These are phyloP conservation scores for Fusarium scirpi DNA, from an alignment of 2,329 filamentous ascomycete genomes.

Conservation along the genomic window DNA sequence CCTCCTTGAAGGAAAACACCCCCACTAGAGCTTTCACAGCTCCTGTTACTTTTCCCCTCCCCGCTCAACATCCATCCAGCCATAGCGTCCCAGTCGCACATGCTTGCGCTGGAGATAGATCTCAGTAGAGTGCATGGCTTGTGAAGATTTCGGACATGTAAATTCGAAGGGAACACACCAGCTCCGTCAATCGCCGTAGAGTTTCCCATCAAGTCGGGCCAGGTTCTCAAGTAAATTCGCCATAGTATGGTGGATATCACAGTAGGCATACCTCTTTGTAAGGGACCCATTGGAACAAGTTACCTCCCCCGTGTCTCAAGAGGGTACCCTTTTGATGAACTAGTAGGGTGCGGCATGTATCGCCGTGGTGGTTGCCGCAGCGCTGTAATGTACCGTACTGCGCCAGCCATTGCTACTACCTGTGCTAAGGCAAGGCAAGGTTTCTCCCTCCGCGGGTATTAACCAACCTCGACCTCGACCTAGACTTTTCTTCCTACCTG, in stretches of 20 bases:
- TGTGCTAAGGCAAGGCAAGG: not conserved
- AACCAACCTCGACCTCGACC: constrained; percentile 29
- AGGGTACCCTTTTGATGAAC: constrained; percentile 13
- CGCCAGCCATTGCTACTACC: constrained; percentile 19
- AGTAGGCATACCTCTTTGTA: constrained; percentile 10
- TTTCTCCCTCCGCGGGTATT: constrained; percentile 18
- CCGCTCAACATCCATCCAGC: constrained; percentile 25
- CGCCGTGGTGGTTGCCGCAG: constrained; percentile 32
- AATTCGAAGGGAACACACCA: constrained; percentile 11
- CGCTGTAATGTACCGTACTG: not conserved
- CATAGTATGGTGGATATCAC: constrained; percentile 1
- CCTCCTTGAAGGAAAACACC: constrained; percentile 17
- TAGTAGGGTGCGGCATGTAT: constrained; percentile 21
- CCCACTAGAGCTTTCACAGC: constrained; percentile 39
- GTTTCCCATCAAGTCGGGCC: constrained; percentile 20
- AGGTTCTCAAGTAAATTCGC: constrained; percentile 8
- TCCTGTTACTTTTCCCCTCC: constrained; percentile 31
- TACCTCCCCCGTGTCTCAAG: constrained; percentile 10
- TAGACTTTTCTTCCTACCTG: constrained; percentile 25
- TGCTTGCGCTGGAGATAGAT: constrained; percentile 22
- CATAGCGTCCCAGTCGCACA: constrained; percentile 28
- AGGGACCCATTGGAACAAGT: constrained; percentile 10
- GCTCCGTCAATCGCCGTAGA: constrained; percentile 14
- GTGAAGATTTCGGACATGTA: constrained; percentile 39
- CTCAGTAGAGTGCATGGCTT: constrained; percentile 3